phyloP scores from a whole-genome alignment of 495 filamentous ascomycete genomes.

The Penicillium crystallinum region DNA sequence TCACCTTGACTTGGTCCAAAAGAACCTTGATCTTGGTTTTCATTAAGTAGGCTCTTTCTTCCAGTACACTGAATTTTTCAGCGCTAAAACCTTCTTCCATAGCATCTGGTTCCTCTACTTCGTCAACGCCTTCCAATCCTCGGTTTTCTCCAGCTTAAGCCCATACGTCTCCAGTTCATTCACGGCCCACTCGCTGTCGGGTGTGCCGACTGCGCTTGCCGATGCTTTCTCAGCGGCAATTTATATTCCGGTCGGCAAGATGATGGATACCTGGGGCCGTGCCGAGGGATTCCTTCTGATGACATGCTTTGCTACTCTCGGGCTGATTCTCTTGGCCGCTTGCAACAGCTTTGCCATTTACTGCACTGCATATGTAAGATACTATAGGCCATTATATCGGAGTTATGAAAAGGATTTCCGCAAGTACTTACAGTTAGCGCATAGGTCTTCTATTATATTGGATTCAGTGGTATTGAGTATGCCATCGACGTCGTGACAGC shows the following conservation, averaged over 20 bases:
- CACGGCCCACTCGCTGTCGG: slow-evolving; percentile 28
- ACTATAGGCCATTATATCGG: no score
- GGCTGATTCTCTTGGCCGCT: slow-evolving; percentile 44
- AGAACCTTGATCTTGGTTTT: slow-evolving; percentile 28
- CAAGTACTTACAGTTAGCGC: background rate
- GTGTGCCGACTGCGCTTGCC: slow-evolving; percentile 25
- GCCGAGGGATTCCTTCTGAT: slow-evolving; percentile 46
- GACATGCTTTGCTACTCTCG: slow-evolving; percentile 30
- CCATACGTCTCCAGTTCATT: slow-evolving; percentile 31
- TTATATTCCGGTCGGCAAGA: slow-evolving; percentile 58
- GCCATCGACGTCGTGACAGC: slow-evolving; percentile 50
- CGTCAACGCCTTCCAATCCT: slow-evolving; percentile 22
- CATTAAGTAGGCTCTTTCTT: slow-evolving; percentile 22
- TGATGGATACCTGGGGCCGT: slow-evolving; percentile 61
- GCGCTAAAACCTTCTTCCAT: background rate
- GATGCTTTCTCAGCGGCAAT: slow-evolving; percentile 53
- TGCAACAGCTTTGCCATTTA: slow-evolving; percentile 43
- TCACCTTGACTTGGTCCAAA: slow-evolving; percentile 31
- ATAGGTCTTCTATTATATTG: slow-evolving; percentile 45
- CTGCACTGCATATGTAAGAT: slow-evolving; percentile 32
- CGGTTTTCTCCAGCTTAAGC: slow-evolving; percentile 18
- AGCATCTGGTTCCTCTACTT: slow-evolving; percentile 36
- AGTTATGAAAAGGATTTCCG: background rate
- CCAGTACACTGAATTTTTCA: background rate
- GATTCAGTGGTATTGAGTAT: slow-evolving; percentile 48